These are phyloP conservation scores for Coniferiporia weirii DNA, from an alignment of 1,284 basidiomycete species.

Conservation along the genomic window DNA sequence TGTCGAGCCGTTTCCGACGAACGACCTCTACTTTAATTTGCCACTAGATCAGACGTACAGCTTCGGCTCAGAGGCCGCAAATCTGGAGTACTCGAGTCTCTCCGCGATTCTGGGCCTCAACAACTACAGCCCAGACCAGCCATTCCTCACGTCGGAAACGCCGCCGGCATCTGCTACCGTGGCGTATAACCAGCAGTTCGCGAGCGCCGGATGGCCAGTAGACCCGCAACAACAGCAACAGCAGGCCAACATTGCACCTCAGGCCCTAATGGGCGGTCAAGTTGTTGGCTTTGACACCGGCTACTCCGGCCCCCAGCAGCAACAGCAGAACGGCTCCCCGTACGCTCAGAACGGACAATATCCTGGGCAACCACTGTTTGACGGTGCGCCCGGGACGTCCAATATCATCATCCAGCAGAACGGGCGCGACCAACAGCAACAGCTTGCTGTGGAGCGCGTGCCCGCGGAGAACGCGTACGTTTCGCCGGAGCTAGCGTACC, in stretches of 20 bases:
- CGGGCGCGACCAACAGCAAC: constrained; percentile 12
- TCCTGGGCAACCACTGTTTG: background rate
- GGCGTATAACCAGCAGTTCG: constrained; percentile 26
- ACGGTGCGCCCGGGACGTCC: background rate
- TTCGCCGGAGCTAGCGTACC: constrained; percentile 2
- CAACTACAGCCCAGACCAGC: constrained; percentile 44
- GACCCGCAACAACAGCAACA: constrained; percentile 32
- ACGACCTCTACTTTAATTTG: constrained; percentile 57
- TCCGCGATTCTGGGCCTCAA: constrained; percentile 80
- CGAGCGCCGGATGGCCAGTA: constrained; percentile 42
- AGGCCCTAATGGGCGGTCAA: constrained; percentile 14
- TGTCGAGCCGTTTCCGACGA: constrained; percentile 48
- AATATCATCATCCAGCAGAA: constrained; percentile 13
- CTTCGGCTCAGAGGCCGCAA: constrained; percentile 84
- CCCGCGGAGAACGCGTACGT: constrained; percentile 4
- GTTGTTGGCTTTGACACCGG: constrained; percentile 23
- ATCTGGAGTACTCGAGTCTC: constrained; percentile 88
- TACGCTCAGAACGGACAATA: constrained; percentile 7
- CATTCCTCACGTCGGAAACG: constrained; percentile 38
- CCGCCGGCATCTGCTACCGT: constrained; percentile 21
- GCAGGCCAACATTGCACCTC: constrained; percentile 20
- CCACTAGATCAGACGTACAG: constrained; percentile 58
- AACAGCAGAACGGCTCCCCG: constrained; percentile 10
- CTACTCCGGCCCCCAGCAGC: constrained; percentile 22
- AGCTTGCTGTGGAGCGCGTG: background rate